phyloP scores from a whole-genome alignment of 768 basidiomycete species.

The Sarcodon aspratus region DNA sequence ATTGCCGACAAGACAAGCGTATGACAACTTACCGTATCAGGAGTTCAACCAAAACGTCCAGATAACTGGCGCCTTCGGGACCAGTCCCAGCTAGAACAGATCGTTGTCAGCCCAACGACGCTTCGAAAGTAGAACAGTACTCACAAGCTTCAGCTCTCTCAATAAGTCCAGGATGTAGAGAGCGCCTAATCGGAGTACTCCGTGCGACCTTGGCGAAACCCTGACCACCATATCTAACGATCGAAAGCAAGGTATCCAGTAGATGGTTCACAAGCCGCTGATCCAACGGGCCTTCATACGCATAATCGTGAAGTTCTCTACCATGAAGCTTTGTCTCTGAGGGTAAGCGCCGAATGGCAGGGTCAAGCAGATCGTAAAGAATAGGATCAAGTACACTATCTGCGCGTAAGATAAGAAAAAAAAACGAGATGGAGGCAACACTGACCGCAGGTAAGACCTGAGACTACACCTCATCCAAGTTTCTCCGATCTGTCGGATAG shows the following conservation, averaged over 20 bases:
- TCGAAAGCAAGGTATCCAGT: conserved; percentile 63
- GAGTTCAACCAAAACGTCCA: conserved; percentile 67
- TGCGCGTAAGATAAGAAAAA: conserved; percentile 3
- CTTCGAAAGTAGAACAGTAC: conserved; percentile 9
- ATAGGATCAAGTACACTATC: conserved; percentile 83
- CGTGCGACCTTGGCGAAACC: conserved; percentile 73
- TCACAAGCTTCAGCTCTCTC: conserved; percentile 52
- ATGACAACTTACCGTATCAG: conserved; percentile 48
- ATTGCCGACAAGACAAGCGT: background rate
- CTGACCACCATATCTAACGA: conserved; percentile 83
- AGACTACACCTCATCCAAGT: conserved; percentile 97
- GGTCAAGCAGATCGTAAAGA: conserved; percentile 65
- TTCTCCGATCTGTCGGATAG: conserved; percentile 70
- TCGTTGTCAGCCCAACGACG: conserved; percentile 6
- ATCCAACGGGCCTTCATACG: conserved; percentile 70
- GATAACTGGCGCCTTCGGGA: conserved; percentile 52
- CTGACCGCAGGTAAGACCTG: conserved; percentile 82
- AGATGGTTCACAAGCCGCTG: conserved; percentile 62
- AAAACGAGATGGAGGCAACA: background rate
- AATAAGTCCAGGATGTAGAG: conserved; percentile 50
- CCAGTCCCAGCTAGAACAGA: conserved; percentile 5
- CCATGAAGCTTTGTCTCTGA: conserved; percentile 43
- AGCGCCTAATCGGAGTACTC: conserved; percentile 48
- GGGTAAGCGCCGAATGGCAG: conserved; percentile 43
- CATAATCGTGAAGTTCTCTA: conserved; percentile 53